Percentiles rank a stretch among this genome's conserved stretches.
phyloP scores from a whole-genome alignment of 202 grass and related monocot genomes.

The Hordeum pubiflorum region DNA sequence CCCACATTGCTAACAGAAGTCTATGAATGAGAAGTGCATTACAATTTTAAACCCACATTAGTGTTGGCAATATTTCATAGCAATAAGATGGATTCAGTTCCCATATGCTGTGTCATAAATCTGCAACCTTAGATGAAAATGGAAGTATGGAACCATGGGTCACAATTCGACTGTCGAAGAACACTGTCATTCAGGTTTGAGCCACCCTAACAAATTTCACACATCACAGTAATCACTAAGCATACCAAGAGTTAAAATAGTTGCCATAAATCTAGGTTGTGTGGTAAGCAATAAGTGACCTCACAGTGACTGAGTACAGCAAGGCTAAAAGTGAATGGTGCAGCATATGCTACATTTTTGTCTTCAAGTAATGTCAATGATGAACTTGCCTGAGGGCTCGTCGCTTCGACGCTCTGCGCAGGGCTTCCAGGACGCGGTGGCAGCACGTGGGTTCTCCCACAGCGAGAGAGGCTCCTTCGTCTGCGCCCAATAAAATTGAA shows the following conservation, averaged over 20 bases:
- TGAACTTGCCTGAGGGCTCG: constrained; percentile 56
- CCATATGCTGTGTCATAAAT: background rate
- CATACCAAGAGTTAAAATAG: background rate
- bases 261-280: background rate
- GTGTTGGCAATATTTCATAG: background rate
- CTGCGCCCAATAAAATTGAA: constrained; percentile 36
- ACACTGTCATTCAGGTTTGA: background rate
- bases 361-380: background rate
- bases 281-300: background rate
- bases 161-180: background rate
- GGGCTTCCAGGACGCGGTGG: constrained; percentile 67
- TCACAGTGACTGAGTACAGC: background rate
- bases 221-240: background rate
- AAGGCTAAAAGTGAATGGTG: background rate
- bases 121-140: background rate
- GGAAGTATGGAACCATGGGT: background rate
- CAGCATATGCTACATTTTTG: background rate
- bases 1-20: background rate
- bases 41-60: background rate
- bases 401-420: constrained; percentile 47
- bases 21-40: background rate
- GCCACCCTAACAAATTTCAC: background rate
- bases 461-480: constrained; percentile 49
- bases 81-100: background rate
- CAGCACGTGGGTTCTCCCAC: constrained; percentile 70